phyloP scores from a whole-genome alignment of 2,329 filamentous ascomycete genomes.

The Diaporthe capsici region DNA sequence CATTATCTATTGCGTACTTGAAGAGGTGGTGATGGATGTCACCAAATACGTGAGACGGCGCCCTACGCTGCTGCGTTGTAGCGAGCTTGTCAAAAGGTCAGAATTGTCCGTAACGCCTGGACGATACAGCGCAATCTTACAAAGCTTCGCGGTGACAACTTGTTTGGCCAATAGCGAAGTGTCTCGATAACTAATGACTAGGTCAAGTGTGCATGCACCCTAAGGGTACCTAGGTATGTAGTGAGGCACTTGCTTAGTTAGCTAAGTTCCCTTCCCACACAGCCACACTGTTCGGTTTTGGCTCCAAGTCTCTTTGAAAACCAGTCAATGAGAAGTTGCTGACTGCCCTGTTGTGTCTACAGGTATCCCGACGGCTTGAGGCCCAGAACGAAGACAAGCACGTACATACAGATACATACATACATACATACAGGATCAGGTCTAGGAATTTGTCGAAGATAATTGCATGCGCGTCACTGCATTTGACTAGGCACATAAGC shows the following conservation, averaged over 20 bases:
- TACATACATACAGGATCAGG: neutral
- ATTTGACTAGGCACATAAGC: neutral
- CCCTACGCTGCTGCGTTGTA: no score
- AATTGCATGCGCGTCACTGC: neutral
- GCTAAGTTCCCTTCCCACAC: neutral
- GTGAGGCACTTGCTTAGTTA: neutral
- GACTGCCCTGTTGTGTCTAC: neutral
- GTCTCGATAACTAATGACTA: neutral
- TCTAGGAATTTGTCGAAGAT: neutral
- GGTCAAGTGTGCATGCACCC: neutral
- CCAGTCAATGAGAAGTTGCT: neutral
- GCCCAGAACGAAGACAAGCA: neutral
- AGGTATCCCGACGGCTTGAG: no score
- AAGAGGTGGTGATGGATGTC: no score
- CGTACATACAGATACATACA: no score
- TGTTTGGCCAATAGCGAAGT: neutral
- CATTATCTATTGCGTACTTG: neutral
- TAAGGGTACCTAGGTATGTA: neutral
- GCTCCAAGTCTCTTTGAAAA: no score
- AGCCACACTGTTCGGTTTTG: neutral
- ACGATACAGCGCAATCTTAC: no score
- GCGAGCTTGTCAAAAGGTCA: no score
- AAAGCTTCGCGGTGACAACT: no score
- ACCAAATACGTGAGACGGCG: no score
- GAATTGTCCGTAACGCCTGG: no score